Evolutionary conservation across 441 rosid genomes (phyloP).

Genomic region (Francoa sonchifolia): DNA sequence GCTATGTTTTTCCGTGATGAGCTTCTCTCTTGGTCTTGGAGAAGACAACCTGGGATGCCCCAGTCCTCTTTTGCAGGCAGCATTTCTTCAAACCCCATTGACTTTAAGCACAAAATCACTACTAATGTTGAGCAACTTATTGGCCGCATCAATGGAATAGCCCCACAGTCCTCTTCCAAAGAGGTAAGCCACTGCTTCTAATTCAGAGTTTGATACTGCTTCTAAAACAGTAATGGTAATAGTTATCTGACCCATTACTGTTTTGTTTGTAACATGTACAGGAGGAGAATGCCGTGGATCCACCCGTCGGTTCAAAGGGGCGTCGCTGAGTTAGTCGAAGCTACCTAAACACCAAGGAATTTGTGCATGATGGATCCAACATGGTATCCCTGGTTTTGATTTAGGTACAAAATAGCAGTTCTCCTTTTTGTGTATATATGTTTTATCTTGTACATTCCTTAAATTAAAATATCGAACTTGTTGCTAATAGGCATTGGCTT

Average conservation of each 20-base stretch:
- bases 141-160: conserved; percentile 58
- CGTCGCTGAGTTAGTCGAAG: conserved; percentile 70
- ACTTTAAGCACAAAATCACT: conserved; percentile 64
- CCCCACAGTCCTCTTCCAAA: conserved; percentile 68
- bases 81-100: conserved; percentile 48
- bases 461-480: no score
- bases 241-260: no score
- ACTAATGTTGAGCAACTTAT: conserved; percentile 70
- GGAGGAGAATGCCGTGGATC: conserved; percentile 78
- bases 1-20: conserved; percentile 98
- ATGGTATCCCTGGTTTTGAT: conserved; percentile 99
- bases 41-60: conserved; percentile 72
- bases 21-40: conserved; percentile 91
- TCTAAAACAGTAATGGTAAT: no score
- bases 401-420: background rate
- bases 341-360: conserved; percentile 75
- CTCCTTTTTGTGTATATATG: conserved; percentile 6
- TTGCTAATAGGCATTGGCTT: no score
- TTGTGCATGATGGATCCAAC: conserved; percentile 99
- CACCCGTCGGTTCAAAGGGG: conserved; percentile 91
- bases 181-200: conserved; percentile 43
- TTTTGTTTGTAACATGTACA: conserved; percentile 12
- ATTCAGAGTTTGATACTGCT: no score
- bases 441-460: background rate
- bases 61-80: conserved; percentile 41